Evolutionary conservation across 768 basidiomycete genomes (phyloP).

Genomic region (Macrolepiota albuminosa): DNA sequence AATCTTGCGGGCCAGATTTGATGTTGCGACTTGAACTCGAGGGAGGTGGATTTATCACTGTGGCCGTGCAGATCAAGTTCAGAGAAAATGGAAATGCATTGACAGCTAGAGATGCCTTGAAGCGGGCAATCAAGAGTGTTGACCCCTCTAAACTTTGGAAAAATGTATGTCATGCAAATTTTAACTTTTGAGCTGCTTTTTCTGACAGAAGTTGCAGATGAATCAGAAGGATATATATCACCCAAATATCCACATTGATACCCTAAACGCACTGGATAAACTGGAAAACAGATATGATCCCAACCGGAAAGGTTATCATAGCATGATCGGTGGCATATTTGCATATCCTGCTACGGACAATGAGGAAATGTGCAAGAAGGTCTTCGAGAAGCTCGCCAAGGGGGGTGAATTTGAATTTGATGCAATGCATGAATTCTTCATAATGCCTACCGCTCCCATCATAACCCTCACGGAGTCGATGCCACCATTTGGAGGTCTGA

Average conservation of each 20-base stretch:
- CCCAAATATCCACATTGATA: neutral
- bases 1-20: neutral
- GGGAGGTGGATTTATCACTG: neutral
- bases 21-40: constrained; percentile 1
- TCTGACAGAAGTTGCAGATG: neutral
- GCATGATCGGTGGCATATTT: neutral
- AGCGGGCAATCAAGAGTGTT: neutral
- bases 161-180: neutral
- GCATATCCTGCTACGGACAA: neutral
- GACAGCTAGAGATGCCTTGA: too few relatives aligned
- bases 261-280: neutral
- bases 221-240: neutral
- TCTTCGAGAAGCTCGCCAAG: neutral
- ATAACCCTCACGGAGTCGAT: neutral
- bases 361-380: neutral
- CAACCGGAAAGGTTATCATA: neutral
- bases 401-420: neutral
- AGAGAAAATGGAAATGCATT: neutral
- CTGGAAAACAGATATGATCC: neutral
- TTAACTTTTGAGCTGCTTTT: neutral
- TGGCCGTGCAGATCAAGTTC: neutral
- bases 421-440: neutral
- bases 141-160: neutral
- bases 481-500: too few relatives aligned
- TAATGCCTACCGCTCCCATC: neutral